Base-by-base conservation (phyloP, 768 basidiomycete genomes). In the Terana coerulea region DNA sequence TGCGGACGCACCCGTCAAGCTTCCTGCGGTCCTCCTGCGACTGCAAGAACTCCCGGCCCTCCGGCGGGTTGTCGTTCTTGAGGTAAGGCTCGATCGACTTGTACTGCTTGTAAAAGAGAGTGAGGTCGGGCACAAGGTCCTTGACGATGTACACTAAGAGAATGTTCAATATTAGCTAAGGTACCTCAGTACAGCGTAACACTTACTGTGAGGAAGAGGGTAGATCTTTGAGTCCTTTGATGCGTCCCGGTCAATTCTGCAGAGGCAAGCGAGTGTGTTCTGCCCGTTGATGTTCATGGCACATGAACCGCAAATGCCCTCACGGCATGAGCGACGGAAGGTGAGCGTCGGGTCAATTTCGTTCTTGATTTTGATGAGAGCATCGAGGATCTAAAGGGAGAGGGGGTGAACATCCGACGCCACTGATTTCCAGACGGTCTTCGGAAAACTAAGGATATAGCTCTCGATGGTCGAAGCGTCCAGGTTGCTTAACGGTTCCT, bases 221-320 rank as follows among this genome's bases (percentile, higher is more conserved):
- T 99, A 99, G 59, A 99, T 85, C 79, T 98, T 98, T 58, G 80
- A 72, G 60, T 88, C 84, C 68, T 88, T 89, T 52, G 60, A 63
- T 15, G 70, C 61, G 54, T 81, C 77, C 60, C 93, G 78, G 72
- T 95, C 91, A 63, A 98, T 98, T 47, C 94, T 78, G 76, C 95
- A 98, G 48, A 98, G 76, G 72, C 97, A 99, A 9, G 95, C 95
- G 54, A 99, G 84, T 3, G 97, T 98, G 77, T 99, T 99, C 71
- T 90, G 86, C 47, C 95, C 95, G 67, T 98, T 86, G 66, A 99
- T 89, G 77, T 99, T 99, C 95, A 99, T 97, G 47, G 95, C 95
- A 67, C 95, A 98, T 5, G 91, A 94, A 31, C 95, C 95, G 63
- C 95, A 99, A 61, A 99, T 98, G 51, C 95, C 93, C 73, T 95